A percentile compares a stretch with the other conserved stretches of the same genome.
Evolutionary conservation across 1,284 basidiomycete genomes (phyloP).

Genomic region (Malassezia arunalokei): DNA sequence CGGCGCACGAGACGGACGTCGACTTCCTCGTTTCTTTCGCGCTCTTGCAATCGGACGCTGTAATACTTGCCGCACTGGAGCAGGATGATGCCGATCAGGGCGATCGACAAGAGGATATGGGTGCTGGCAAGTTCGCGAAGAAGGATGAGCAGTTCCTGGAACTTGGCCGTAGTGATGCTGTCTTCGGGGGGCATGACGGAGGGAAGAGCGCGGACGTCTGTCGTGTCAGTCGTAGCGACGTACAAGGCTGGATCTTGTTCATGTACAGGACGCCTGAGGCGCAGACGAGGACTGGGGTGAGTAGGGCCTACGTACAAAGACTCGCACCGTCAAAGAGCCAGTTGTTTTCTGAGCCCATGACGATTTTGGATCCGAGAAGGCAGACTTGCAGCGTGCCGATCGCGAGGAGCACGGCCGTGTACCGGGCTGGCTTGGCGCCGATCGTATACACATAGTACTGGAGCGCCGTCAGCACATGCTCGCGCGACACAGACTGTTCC

Average conservation of each 20-base stretch:
- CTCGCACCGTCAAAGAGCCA: conserved; percentile 46
- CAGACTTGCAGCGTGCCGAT: conserved; percentile 21
- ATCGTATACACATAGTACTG: conserved; percentile 38
- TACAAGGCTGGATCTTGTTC: conserved; percentile 34
- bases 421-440: conserved; percentile 23
- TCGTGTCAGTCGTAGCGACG: conserved; percentile 7
- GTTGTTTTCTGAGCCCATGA: conserved; percentile 39
- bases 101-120: conserved; percentile 39
- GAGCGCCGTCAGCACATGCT: conserved; percentile 32
- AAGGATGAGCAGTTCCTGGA: background rate
- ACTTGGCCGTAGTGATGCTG: background rate
- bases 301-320: conserved; percentile 23
- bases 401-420: conserved; percentile 20
- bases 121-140: conserved; percentile 39
- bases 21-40: conserved; percentile 41
- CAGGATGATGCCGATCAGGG: conserved; percentile 38
- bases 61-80: conserved; percentile 45
- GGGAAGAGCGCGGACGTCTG: background rate
- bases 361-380: conserved; percentile 28
- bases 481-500: conserved; percentile 33
- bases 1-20: conserved; percentile 37
- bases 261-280: conserved; percentile 34
- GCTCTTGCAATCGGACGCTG: conserved; percentile 39
- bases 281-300: conserved; percentile 30
- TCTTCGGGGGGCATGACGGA: background rate